Base-by-base conservation (phyloP, 495 filamentous ascomycete species). In the Penicillium atrosanguineum region DNA sequence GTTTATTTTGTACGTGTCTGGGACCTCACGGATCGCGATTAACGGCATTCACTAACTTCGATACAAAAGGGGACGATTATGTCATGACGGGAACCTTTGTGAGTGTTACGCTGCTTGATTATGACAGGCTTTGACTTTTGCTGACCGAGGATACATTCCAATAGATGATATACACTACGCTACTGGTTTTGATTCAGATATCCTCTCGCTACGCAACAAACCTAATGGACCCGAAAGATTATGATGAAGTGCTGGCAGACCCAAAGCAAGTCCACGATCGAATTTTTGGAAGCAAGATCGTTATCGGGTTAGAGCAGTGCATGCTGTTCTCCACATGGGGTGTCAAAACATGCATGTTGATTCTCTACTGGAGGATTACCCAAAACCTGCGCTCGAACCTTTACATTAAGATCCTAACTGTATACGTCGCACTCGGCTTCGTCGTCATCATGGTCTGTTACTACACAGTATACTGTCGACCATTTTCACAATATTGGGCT, bases 401-500 rank as follows among this genome's bases (percentile, higher is more conserved):
- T 7, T 73, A 68, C 47, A 79, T 87, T 52, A 83, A 82, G 54
- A 59, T 79, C 6, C 72, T 87, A 6, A 70, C 69, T 3, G 74
- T 57, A 1, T 87, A 86, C 52, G 73, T 83, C 9, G 75, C 69
- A 1, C 28, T 83, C 4, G 78, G 75, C 12, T 86, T 84, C 50
- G 61, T 84, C 29, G 61, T 85, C 6, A 84, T 86, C 68, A 78
- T 85, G 65, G 66, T 83, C 28, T 70, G 84, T 29, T 87, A 84
- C 59, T 81, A 86, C 53, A 80, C 65, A n/a, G 78, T 84, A 7
- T 87, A 83, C 73, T 87, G 85, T 55, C 68, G 75, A 29, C 84
- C 85, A 3, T 84, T 88, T 52, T 61, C 60, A 14, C 63, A 84
- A 47, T 87, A 87, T 57, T 86, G 81, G 81, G 76, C 78, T 3